Conservation (phyloP, 768 basidiomycete species). For the Boletus rubropictus region DNA sequence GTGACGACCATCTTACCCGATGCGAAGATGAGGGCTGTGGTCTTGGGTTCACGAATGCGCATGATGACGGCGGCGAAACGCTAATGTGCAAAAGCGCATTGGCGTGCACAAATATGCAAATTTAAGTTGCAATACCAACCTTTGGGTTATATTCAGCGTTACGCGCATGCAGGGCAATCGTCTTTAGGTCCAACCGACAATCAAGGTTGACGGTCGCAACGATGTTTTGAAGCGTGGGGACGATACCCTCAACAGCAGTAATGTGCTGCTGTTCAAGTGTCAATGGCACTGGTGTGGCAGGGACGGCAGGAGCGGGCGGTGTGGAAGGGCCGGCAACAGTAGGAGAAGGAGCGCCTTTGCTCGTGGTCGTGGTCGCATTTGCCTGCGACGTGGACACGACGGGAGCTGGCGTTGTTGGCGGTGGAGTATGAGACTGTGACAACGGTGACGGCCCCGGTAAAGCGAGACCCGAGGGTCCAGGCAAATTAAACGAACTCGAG, state of each 20-base stretch:
- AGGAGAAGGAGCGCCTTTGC: conserved; percentile 31
- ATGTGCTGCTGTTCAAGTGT: conserved; percentile 92
- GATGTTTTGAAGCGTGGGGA: conserved; percentile 99
- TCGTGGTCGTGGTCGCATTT: conserved; percentile 30
- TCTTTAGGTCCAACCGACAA: conserved; percentile 95
- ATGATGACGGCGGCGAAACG: conserved; percentile 99
- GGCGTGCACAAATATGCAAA: conserved; percentile 42
- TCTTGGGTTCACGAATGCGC: conserved; percentile 99
- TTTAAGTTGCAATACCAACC: conserved; percentile 61
- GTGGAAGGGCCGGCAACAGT: conserved; percentile 56
- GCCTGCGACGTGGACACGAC: conserved; percentile 15
- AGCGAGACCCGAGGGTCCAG: conserved; percentile 40
- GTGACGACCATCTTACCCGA: conserved; percentile 99
- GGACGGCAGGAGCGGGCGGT: conserved; percentile 45
- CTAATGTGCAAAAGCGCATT: conserved; percentile 68
- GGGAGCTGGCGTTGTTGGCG: conserved; percentile 18
- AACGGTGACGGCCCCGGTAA: conserved; percentile 54
- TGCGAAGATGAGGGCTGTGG: conserved; percentile 98
- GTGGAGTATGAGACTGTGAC: conserved; percentile 36
- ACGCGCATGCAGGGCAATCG: conserved; percentile 93
- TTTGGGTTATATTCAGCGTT: conserved; percentile 99
- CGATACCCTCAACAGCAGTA: conserved; percentile 95
- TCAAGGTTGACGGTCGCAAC: conserved; percentile 98
- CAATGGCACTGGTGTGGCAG: conserved; percentile 65
- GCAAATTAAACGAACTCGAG: conserved; percentile 40